Evolutionary conservation across 108 stramenopile genomes (phyloP).

Genomic region (Mediolabrus comicus): DNA sequence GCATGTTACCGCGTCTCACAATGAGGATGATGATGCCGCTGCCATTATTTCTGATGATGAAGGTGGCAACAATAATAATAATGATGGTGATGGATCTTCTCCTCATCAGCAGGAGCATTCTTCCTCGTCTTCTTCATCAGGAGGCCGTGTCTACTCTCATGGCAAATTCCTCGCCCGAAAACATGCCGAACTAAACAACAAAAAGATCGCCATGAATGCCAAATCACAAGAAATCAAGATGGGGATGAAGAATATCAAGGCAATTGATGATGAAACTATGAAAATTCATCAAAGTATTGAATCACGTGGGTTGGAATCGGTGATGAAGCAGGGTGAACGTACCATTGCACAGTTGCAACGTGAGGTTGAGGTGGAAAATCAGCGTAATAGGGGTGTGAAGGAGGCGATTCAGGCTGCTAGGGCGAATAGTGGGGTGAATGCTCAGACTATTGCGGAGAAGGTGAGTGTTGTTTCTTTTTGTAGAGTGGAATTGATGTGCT

Average conservation of each 20-base stretch:
- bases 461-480: conserved; percentile 15
- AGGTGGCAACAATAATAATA: background rate
- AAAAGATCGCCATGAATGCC: conserved; percentile 9
- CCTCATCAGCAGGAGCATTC: background rate
- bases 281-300: conserved; percentile 6
- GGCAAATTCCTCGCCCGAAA: conserved; percentile 30
- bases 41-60: conserved; percentile 16
- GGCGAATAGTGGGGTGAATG: conserved; percentile 39
- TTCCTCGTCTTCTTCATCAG: background rate
- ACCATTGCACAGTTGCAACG: conserved; percentile 25
- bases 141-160: conserved; percentile 19
- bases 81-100: too few relatives aligned
- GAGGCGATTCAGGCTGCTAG: conserved; percentile 37
- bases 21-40: background rate
- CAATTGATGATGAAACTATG: conserved; percentile 19
- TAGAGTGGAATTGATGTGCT: background rate
- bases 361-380: conserved; percentile 44
- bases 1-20: conserved; percentile 13
- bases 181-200: conserved; percentile 18
- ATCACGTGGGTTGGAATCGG: conserved; percentile 14
- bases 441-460: conserved; percentile 38
- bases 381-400: conserved; percentile 33
- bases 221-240: conserved; percentile 14
- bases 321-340: conserved; percentile 18
- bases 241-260: conserved; percentile 11